phyloP scores from a whole-genome alignment of 768 basidiomycete genomes.

The Cytidiella melzeri region DNA sequence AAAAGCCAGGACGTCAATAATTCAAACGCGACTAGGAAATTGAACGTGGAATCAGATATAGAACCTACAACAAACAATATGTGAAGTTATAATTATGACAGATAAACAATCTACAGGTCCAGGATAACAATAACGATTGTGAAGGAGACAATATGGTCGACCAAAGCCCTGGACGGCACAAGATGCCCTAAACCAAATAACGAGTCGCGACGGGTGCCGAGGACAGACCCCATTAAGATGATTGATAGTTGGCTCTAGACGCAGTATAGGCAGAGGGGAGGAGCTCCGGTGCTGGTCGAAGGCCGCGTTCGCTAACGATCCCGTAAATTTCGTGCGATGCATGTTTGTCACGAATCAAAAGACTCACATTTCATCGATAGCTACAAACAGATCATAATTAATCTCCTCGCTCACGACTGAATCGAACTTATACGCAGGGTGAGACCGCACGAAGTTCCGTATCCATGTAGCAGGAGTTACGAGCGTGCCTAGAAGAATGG shows the following conservation, averaged over 20 bases:
- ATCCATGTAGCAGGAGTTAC: slow-evolving; percentile 92
- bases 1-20: too few relatives aligned
- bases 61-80: too few relatives aligned
- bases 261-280: slow-evolving; percentile 17
- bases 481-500: slow-evolving; percentile 51
- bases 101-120: too few relatives aligned
- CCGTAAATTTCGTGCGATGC: neutral
- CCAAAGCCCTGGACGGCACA: too few relatives aligned
- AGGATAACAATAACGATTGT: too few relatives aligned
- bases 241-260: slow-evolving; percentile 4
- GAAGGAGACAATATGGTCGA: too few relatives aligned
- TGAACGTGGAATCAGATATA: too few relatives aligned
- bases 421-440: slow-evolving; percentile 88
- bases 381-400: slow-evolving; percentile 88
- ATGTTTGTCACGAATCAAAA: neutral
- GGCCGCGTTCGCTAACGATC: slow-evolving; percentile 19
- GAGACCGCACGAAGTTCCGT: slow-evolving; percentile 81
- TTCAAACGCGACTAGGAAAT: too few relatives aligned
- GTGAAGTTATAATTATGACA: too few relatives aligned
- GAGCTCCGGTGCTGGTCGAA: slow-evolving; percentile 19
- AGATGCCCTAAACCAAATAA: too few relatives aligned
- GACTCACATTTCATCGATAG: slow-evolving; percentile 87
- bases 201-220: too few relatives aligned
- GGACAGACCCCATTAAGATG: too few relatives aligned
- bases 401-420: slow-evolving; percentile 90